These are phyloP conservation scores for Nakazawaea peltata DNA, from an alignment of 805 yeast genomes.

Conservation along the genomic window DNA sequence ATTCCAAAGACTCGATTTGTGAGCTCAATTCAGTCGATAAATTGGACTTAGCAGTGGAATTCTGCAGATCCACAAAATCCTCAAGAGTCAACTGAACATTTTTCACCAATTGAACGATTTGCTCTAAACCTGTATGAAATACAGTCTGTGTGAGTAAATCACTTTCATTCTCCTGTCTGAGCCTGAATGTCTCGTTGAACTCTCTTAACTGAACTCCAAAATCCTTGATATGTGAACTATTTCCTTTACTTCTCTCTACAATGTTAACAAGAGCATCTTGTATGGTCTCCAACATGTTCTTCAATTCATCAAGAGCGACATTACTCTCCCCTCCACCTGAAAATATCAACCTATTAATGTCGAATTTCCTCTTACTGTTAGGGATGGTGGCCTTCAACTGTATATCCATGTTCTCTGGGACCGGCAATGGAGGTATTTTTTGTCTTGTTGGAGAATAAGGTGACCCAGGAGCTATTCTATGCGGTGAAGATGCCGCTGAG, in stretches of 20 bases:
- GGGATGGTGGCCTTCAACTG: slow-evolving; percentile 9
- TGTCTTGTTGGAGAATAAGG: slow-evolving; percentile 8
- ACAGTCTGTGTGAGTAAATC: slow-evolving; percentile 7
- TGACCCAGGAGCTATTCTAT: neutral
- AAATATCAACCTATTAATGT: slow-evolving; percentile 8
- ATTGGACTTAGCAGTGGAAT: no score
- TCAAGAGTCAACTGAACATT: no score
- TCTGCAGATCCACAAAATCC: no score
- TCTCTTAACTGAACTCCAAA: slow-evolving; percentile 7
- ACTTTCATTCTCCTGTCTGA: slow-evolving; percentile 6
- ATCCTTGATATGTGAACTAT: slow-evolving; percentile 5
- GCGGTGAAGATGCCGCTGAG: no score
- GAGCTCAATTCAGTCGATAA: no score
- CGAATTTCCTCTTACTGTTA: slow-evolving; percentile 9
- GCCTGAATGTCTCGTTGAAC: slow-evolving; percentile 9
- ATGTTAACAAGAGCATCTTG: slow-evolving; percentile 9
- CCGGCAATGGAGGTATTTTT: slow-evolving; percentile 10
- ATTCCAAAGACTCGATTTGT: no score
- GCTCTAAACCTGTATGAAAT: neutral
- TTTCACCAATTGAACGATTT: no score
- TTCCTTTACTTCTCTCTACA: slow-evolving; percentile 9
- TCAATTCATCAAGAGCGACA: slow-evolving; percentile 9
- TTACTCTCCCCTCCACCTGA: neutral
- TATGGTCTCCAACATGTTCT: slow-evolving; percentile 9
- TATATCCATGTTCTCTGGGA: slow-evolving; percentile 9